A percentile compares a stretch with the other conserved stretches of the same genome.
Conservation (phyloP, 2,329 filamentous ascomycete genomes). For the Beauveria sp. region DNA sequence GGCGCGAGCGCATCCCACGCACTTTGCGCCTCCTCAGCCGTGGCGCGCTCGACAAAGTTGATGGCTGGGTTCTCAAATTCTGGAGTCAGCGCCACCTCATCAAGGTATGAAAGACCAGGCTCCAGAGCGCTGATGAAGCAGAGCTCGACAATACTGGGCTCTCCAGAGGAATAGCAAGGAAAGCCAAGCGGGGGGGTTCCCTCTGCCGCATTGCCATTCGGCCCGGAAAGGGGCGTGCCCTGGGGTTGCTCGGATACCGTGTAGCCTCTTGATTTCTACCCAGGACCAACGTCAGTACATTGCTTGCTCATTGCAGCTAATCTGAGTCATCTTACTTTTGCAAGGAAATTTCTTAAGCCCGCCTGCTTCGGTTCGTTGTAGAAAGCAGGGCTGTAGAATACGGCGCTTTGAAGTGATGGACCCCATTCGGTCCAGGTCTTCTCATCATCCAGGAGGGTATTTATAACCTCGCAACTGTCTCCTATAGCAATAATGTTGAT, state of each 20-base stretch:
- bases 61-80: conserved; percentile 34
- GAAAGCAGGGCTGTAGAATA: conserved; percentile 41
- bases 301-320: conserved; percentile 18
- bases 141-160: conserved; percentile 49
- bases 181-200: conserved; percentile 46
- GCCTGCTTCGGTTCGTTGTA: conserved; percentile 22
- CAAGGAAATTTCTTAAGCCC: conserved; percentile 42
- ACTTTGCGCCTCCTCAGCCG: conserved; percentile 18
- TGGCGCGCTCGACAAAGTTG: conserved; percentile 19
- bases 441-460: conserved; percentile 50
- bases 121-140: conserved; percentile 50
- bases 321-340: conserved; percentile 31
- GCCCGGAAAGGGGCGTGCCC: conserved; percentile 45
- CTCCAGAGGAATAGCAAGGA: conserved; percentile 63
- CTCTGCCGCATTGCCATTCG: conserved; percentile 37
- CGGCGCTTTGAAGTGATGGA: conserved; percentile 37
- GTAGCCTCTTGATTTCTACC: conserved; percentile 53
- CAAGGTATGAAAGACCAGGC: conserved; percentile 53
- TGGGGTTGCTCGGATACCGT: conserved; percentile 42
- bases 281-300: conserved; percentile 8
- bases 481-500: conserved; percentile 67
- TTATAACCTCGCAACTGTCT: conserved; percentile 52
- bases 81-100: conserved; percentile 39
- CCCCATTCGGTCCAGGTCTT: conserved; percentile 42
- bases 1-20: conserved; percentile 25